Base-by-base conservation (phyloP, 139 green algal genomes). In the Medakamo hakoo region DNA sequence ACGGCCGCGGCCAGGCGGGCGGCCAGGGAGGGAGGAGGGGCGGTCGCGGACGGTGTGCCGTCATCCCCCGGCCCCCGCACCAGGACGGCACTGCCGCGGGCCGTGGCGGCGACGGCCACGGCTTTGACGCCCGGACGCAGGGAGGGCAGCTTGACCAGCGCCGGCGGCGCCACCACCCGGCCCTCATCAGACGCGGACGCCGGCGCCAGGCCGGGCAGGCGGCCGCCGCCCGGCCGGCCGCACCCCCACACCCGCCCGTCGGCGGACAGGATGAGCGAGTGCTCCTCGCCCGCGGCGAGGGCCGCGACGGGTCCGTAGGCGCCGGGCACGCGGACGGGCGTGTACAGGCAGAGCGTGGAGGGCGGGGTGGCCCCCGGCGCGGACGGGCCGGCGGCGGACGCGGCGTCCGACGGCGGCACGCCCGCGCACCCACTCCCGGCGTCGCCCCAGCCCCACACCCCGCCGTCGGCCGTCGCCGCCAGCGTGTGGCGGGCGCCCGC, bases 401-500 rank as follows among this genome's bases (percentile, higher is more conserved):
- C 77, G 19, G 84, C 83, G n/a, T 62, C 56, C 21, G 58, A 60
- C n/a, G n/a, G n/a, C n/a, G n/a, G n/a, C n/a, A n/a, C n/a, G n/a
- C n/a, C n/a, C n/a, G n/a, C n/a, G n/a, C n/a, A n/a, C n/a, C n/a
- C n/a, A n/a, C n/a, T n/a, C n/a, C n/a, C n/a, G 67, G 85, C 84
- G 57, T 64, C 61, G 19, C 88, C 88, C 84, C 84, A 94, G 18
- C 62, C 69, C 66, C 76, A 91, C n/a, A 88, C 79, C 26, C 71
- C 71, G 5, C 71, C 72, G 30, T 86, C 80, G 3, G 40, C 40
- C 40, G 78, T 84, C 27, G 84, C 68, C 16, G 79, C 84, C 16
- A 90, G 70, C 0, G 84, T 92, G 84, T 95, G 86, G 49, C 71
- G 56, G 14, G 60, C 48, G 32, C 87, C 87, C 4, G 76, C 76